Conservation (phyloP, 148 eudicot species). For the Arbutus unedo region DNA sequence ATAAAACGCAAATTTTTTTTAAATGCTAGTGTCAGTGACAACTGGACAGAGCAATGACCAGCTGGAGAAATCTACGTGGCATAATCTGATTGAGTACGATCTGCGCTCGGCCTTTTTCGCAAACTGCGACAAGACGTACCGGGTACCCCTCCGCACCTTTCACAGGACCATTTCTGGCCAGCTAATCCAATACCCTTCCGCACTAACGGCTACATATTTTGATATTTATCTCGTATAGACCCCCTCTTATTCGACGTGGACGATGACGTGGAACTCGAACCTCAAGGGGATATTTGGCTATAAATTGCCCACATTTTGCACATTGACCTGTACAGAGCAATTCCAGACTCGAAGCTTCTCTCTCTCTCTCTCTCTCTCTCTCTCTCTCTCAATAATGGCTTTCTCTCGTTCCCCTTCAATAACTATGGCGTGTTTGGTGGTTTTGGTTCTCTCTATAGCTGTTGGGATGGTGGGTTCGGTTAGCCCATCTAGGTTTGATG, state of each 20-base stretch:
- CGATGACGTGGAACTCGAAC: not conserved
- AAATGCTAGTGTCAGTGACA: slow-evolving; percentile 18
- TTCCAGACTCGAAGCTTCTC: not conserved
- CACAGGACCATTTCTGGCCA: slow-evolving; percentile 20
- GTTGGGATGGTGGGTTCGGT: slow-evolving; percentile 25
- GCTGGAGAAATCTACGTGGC: slow-evolving; percentile 11
- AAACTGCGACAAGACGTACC: slow-evolving; percentile 17
- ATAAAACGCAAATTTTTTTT: not conserved
- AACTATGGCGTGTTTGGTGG: slow-evolving; percentile 13
- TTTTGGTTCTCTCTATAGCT: slow-evolving; percentile 9
- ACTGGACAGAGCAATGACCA: slow-evolving; percentile 14
- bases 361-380: slow-evolving; percentile 1
- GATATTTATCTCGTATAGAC: not conserved
- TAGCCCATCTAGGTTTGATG: slow-evolving; percentile 47
- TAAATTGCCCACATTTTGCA: slow-evolving; percentile 11
- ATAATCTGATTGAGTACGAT: not conserved
- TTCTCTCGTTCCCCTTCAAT: not conserved
- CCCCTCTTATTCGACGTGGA: not conserved
- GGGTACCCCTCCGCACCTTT: not conserved
- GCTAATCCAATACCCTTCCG: not conserved
- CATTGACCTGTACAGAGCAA: not conserved
- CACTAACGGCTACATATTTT: slow-evolving; percentile 19
- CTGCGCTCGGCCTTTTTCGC: slow-evolving; percentile 7
- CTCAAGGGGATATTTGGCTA: slow-evolving; percentile 17
- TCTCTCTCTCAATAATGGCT: not conserved